Evolutionary conservation across 1,284 basidiomycete species (phyloP).

Genomic region (Pyrrhoderma noxium): DNA sequence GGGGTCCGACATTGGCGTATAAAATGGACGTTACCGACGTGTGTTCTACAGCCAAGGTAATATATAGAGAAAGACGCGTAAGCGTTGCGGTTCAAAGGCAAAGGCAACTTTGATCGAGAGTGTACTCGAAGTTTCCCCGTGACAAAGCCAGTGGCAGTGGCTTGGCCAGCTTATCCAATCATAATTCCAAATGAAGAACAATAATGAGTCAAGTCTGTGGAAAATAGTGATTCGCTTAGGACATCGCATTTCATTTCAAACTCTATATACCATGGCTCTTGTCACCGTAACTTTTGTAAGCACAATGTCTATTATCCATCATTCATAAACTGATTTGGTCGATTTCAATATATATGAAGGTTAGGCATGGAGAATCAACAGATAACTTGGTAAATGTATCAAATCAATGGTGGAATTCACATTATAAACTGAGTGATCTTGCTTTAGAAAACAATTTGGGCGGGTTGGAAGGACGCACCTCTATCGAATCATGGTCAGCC

Average conservation of each 20-base stretch:
- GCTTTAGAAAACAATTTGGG: conserved; percentile 55
- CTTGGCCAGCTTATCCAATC: not conserved
- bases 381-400: conserved; percentile 50
- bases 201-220: too few relatives aligned
- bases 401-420: too few relatives aligned
- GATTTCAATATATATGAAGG: conserved; percentile 31
- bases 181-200: too few relatives aligned
- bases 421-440: conserved; percentile 4
- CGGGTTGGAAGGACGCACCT: conserved; percentile 79
- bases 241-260: too few relatives aligned
- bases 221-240: too few relatives aligned
- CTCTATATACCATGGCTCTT: too few relatives aligned
- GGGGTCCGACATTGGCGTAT: not conserved
- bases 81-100: conserved; percentile 9
- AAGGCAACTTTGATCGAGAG: conserved; percentile 1
- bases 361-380: conserved; percentile 75
- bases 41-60: conserved; percentile 6
- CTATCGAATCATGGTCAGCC: conserved; percentile 74
- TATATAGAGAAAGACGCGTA: conserved; percentile 20
- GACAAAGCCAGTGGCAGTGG: not conserved
- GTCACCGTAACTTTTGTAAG: conserved; percentile 29
- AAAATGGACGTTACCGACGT: too few relatives aligned
- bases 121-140: conserved; percentile 15
- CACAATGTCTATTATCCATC: not conserved
- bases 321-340: not conserved